phyloP scores from a whole-genome alignment of 768 basidiomycete species.

The Phaeolepiota aurea region DNA sequence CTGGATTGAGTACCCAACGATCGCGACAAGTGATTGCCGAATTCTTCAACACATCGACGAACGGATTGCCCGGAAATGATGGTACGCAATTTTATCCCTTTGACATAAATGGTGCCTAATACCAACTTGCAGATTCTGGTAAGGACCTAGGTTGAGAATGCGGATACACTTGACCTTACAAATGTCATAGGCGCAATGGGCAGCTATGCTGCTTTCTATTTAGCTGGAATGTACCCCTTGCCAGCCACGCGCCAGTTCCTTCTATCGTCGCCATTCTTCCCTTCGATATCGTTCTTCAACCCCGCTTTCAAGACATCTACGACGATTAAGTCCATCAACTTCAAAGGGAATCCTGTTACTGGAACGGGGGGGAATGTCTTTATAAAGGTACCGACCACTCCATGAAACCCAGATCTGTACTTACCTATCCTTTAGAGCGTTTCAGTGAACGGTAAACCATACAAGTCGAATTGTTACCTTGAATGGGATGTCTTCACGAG shows the following conservation, averaged over 20 bases:
- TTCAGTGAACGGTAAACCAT: constrained; percentile 44
- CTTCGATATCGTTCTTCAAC: constrained; percentile 51
- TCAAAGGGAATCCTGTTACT: constrained; percentile 40
- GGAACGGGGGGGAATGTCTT: constrained; percentile 50
- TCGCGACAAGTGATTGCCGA: constrained; percentile 47
- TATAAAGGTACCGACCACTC: constrained; percentile 33
- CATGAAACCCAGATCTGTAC: not conserved
- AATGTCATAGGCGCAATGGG: constrained; percentile 48
- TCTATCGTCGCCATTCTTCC: constrained; percentile 57
- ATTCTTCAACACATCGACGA: constrained; percentile 46
- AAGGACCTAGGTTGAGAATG: not conserved
- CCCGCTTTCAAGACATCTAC: constrained; percentile 50
- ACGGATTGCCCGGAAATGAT: constrained; percentile 59
- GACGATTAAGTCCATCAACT: constrained; percentile 40
- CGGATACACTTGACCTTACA: not conserved
- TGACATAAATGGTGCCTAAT: too few relatives aligned
- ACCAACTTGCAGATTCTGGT: constrained; percentile 20
- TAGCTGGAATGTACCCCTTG: constrained; percentile 54
- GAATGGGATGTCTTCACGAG: constrained; percentile 57
- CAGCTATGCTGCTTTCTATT: constrained; percentile 49
- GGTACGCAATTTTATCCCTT: constrained; percentile 24
- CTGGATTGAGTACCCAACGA: constrained; percentile 49
- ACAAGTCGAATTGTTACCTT: constrained; percentile 57
- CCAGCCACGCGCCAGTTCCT: constrained; percentile 54
- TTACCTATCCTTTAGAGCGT: constrained; percentile 34